Evolutionary conservation across 768 basidiomycete species (phyloP), one percentile per base, ranked within the genome.

Genomic region (Boletus rufocinnamomeus): DNA sequence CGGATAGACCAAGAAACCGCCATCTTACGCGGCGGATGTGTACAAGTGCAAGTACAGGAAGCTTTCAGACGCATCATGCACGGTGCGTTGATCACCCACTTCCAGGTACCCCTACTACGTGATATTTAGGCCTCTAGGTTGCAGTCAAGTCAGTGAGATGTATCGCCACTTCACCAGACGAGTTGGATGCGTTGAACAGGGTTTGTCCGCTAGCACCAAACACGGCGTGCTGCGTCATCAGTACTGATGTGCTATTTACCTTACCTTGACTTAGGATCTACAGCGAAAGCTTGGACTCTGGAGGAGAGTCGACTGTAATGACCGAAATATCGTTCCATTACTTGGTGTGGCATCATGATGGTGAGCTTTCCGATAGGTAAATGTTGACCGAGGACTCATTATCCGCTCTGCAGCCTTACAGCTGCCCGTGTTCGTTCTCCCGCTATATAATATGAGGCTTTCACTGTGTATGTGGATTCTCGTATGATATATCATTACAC

Each of bases 271-370:
- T 23, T 34, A 50, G 54, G 37, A 23, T 32, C 52, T 71, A 27
- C 56, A 62, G 9, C 59, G 70, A 40, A 69, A 71, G 48, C 54
- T 69, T 17, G 58, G 61, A 17, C 60, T 69, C 21, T 72, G 70
- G 70, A 61, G 54, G 43, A 28, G 58, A 46, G 55, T 71, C 2
- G 32, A 53, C 11, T 3, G 4, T 19, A n/a, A 23, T 17, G 62
- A 66, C 49, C 50, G 27, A 4, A 68, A 71, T 46, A 58, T 71
- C 17, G 50, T 71, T n/a, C 63, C 65, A 11, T 61, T 71, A 14
- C 61, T 57, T 32, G 67, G 71, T 11, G 30, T 32, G 10, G 9
- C 30, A 27, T n/a, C n/a, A n/a, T n/a, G 27, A 41, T 21, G 11
- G 40, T 21, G 40, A 21, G 19, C 14, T n/a, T 21, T 21, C n/a